A percentile compares a stretch with the other conserved stretches of the same genome.
These are phyloP conservation scores for Haplosporangium sp. DNA, from an alignment of 371 early-diverging fungal genomes.

Conservation along the genomic window DNA sequence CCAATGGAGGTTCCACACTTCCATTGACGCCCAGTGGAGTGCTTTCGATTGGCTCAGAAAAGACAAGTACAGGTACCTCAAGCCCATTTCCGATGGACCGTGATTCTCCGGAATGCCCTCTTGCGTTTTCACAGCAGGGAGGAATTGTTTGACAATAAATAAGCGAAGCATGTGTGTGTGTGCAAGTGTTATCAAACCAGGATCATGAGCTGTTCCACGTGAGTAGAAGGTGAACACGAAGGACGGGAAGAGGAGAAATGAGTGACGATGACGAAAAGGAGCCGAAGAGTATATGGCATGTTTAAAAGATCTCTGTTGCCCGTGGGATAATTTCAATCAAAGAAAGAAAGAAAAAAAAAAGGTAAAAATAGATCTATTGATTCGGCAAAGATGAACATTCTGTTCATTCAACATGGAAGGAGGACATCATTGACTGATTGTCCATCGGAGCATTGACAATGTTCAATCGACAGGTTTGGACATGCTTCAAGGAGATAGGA, in stretches of 20 bases:
- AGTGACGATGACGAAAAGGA: too few relatives aligned
- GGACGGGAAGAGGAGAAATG: too few relatives aligned
- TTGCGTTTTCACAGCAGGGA: too few relatives aligned
- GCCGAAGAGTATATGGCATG: too few relatives aligned
- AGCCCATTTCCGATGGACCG: slow-evolving; percentile 27
- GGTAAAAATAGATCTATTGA: too few relatives aligned
- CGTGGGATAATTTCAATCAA: too few relatives aligned
- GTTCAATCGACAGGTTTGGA: background rate
- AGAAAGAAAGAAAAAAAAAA: too few relatives aligned
- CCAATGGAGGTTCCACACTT: background rate
- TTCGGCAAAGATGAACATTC: background rate
- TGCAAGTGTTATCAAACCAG: too few relatives aligned
- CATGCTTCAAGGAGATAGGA: background rate
- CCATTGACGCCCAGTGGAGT: slow-evolving; percentile 13
- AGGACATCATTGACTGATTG: background rate
- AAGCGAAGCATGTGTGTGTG: background rate
- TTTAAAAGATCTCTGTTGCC: too few relatives aligned
- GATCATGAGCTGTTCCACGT: too few relatives aligned
- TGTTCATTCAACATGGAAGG: background rate
- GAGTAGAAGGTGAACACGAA: background rate
- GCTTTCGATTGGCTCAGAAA: background rate
- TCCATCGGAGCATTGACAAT: too few relatives aligned
- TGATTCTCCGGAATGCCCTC: background rate
- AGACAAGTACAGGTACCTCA: background rate
- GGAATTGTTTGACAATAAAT: background rate